These are phyloP conservation scores for Carex littledalei DNA, from an alignment of 176 grass and related monocot genomes.

Conservation along the genomic window DNA sequence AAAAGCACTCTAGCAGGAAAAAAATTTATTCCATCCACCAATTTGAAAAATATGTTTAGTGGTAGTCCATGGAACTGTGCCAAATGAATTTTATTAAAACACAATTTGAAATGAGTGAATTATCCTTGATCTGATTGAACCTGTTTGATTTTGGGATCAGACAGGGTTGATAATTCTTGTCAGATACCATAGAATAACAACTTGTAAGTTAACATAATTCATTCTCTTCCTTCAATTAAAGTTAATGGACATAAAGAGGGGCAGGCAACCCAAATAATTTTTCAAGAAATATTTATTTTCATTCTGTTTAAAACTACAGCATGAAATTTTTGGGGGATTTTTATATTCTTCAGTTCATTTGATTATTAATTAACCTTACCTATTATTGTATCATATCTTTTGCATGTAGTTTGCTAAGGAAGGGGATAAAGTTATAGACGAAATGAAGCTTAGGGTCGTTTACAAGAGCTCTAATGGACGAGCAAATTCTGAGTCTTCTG, in stretches of 20 bases:
- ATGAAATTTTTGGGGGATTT: conserved; percentile 5
- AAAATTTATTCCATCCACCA: background rate
- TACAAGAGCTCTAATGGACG: conserved; percentile 43
- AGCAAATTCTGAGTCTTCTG: conserved; percentile 48
- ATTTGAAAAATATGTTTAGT: background rate
- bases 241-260: background rate
- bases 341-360: background rate
- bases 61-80: background rate
- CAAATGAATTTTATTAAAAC: background rate
- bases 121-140: conserved; percentile 3
- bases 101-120: background rate
- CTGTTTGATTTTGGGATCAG: background rate
- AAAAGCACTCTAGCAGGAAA: background rate
- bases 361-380: conserved; percentile 1
- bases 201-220: background rate
- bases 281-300: background rate
- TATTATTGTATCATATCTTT: conserved; percentile 12
- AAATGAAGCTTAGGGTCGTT: conserved; percentile 89
- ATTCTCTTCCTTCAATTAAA: background rate
- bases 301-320: conserved; percentile 7
- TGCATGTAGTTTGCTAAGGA: conserved; percentile 86
- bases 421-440: conserved; percentile 71
- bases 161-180: background rate
- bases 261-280: background rate
- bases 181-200: background rate